Percentiles rank a stretch among this genome's conserved stretches.
Evolutionary conservation across 2,329 filamentous ascomycete species (phyloP).

Genomic region (Sporothrix humicola): DNA sequence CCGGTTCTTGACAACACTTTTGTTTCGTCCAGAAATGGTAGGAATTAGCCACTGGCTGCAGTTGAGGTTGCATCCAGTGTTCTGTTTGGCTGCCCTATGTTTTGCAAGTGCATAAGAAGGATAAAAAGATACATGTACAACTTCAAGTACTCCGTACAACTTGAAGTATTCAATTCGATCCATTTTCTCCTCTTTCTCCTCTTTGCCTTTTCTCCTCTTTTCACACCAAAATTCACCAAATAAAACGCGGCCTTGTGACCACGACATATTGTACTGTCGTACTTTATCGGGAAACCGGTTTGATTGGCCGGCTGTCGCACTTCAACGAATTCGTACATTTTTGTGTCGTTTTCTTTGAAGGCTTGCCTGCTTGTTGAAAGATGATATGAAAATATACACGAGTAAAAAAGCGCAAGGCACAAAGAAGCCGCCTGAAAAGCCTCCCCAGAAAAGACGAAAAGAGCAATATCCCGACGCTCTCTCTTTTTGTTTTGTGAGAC

Average conservation of each 20-base stretch:
- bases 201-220: not conserved
- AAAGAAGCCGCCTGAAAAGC: not conserved
- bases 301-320: not conserved
- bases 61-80: not conserved
- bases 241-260: constrained; percentile 26
- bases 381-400: not conserved
- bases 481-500: not conserved
- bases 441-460: not conserved
- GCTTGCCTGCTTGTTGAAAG: not conserved
- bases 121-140: too few species aligned
- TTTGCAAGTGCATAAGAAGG: too few species aligned
- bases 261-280: not conserved
- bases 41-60: not conserved
- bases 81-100: constrained; percentile 21
- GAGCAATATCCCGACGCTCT: not conserved
- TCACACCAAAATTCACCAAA: constrained; percentile 7
- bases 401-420: not conserved
- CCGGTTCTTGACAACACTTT: not conserved
- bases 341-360: constrained; percentile 7
- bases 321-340: not conserved
- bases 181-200: constrained; percentile 4
- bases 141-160: too few species aligned
- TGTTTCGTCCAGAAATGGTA: not conserved
- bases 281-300: not conserved
- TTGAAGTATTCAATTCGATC: too few species aligned